Evolutionary conservation across 352 stramenopile genomes (phyloP), one percentile per base, ranked within the genome.

Genomic region (Phytophthora pinifolia): DNA sequence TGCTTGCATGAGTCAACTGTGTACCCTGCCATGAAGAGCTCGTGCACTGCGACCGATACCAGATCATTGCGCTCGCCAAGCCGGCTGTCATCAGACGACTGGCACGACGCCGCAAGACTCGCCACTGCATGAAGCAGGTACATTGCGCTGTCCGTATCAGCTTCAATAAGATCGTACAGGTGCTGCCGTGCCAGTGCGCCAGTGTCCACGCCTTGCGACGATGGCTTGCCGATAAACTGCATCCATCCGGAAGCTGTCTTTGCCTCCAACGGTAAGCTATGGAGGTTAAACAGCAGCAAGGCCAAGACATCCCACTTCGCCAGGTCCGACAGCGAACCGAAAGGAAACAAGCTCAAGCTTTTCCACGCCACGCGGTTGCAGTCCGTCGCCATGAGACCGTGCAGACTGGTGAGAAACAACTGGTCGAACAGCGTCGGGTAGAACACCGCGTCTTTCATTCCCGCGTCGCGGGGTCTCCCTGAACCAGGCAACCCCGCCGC

Each of bases 391-490:
- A 93, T 63, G 8, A 93, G 36, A 9, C 81, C 85, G 49, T 90
- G 80, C 9, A 95, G 59, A 31, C 79, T 83, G 6, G 84, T 92
- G 31, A 93, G 61, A 46, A 95, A 92, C 7, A 95, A 69, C 54
- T 95, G 85, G 39, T 95, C 85, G 52, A 93, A 92, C 12, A 91
- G 51, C 14, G 83, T 90, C 27, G 83, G 83, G 46, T 93, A 93
- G 20, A 78, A 86, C 0, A 80, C 56, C 1, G 53, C 59, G 34
- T 68, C 73, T 17, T 74, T 62, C 25, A 39, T 31, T 25, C 33
- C 29, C 33, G 32, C 18, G 27, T 46, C 38, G 10, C 43, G 54
- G 14, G 35, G n/a, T 22, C 38, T 30, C 18, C 59, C 63, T 9
- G 77, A 82, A 22, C 73, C 67, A 43, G 79, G 67, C n/a, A 85